Evolutionary conservation across 495 filamentous ascomycete species (phyloP).

Genomic region (Mytilinidion resinicola): DNA sequence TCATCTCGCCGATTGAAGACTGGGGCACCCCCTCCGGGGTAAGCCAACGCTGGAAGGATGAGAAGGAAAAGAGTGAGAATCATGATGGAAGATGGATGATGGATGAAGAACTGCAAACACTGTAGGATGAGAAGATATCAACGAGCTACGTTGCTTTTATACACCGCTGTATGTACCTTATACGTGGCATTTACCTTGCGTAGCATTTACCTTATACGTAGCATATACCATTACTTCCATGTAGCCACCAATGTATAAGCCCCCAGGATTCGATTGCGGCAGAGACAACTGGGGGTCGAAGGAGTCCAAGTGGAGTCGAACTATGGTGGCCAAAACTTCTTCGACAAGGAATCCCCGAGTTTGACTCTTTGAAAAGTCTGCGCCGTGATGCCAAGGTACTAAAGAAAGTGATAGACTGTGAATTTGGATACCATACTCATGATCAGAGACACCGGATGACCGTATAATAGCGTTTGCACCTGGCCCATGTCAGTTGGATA

Average conservation of each 20-base stretch:
- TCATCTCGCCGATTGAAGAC: too few relatives aligned
- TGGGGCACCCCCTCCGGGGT: too few relatives aligned
- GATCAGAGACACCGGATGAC: background rate
- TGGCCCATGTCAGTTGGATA: background rate
- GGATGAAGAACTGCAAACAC: background rate
- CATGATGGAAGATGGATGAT: too few relatives aligned
- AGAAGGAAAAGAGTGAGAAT: too few relatives aligned
- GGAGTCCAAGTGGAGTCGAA: background rate
- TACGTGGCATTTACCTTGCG: background rate
- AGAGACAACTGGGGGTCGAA: background rate
- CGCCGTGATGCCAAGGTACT: background rate
- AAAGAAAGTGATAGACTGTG: background rate
- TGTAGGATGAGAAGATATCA: background rate
- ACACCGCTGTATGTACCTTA: background rate
- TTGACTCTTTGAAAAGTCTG: background rate
- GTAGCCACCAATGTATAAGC: background rate
- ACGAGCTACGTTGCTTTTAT: background rate
- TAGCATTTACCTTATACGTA: background rate
- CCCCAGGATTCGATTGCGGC: background rate
- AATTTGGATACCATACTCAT: constrained; percentile 1
- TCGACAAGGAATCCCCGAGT: background rate
- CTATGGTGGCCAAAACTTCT: background rate
- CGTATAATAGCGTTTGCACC: background rate
- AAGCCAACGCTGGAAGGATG: too few relatives aligned
- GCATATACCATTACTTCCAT: background rate